A percentile compares a stretch with the other conserved stretches of the same genome.
These are phyloP conservation scores for Rubia peregrina DNA, from an alignment of 305 asterid species.

Conservation along the genomic window DNA sequence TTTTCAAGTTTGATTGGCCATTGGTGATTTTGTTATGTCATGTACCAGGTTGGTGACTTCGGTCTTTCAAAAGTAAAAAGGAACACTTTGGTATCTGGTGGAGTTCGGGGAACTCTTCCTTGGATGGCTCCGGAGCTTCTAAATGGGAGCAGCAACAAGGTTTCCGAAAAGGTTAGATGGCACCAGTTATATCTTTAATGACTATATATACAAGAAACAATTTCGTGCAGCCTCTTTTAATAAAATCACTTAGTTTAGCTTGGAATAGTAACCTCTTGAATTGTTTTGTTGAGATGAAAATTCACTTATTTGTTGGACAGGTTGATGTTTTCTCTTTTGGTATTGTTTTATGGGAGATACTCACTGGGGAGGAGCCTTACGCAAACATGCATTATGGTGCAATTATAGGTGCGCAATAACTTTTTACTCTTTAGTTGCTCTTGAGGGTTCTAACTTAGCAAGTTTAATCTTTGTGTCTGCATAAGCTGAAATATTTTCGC, in stretches of 20 bases:
- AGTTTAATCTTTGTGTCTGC: not conserved
- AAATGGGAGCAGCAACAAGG: conserved; percentile 81
- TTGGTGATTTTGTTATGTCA: conserved; percentile 14
- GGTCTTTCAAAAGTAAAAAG: conserved; percentile 89
- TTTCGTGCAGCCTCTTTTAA: not conserved
- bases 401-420: conserved; percentile 42
- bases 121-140: conserved; percentile 97
- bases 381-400: conserved; percentile 98
- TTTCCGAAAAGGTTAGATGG: conserved; percentile 67
- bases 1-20: conserved; percentile 5
- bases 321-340: conserved; percentile 94
- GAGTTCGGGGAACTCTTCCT: conserved; percentile 95
- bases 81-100: conserved; percentile 86
- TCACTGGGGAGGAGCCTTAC: conserved; percentile 91
- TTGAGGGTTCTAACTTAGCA: not conserved
- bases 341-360: conserved; percentile 91
- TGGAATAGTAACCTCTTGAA: not conserved
- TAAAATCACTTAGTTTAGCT: not conserved
- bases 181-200: not conserved
- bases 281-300: not conserved
- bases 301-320: conserved; percentile 32
- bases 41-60: conserved; percentile 46
- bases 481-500: not conserved
- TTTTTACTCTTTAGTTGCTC: not conserved
- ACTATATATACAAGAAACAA: not conserved